phyloP scores from a whole-genome alignment of 2,329 filamentous ascomycete genomes.

The Penicillium sp. region DNA sequence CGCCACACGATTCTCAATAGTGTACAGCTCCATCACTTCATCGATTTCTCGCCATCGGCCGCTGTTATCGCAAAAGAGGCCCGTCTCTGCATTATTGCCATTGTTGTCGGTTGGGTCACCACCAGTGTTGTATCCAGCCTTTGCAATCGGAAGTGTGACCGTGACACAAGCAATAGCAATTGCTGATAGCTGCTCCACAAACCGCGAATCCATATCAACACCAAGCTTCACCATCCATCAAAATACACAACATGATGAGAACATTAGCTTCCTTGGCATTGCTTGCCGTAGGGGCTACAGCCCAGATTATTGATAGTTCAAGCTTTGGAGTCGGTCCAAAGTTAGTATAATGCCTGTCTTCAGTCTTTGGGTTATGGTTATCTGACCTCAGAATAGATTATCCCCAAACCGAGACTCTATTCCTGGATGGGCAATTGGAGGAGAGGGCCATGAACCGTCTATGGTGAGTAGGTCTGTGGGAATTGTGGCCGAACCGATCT shows the following conservation, averaged over 20 bases:
- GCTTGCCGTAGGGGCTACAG: constrained; percentile 53
- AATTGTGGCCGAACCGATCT: neutral
- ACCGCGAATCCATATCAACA: neutral
- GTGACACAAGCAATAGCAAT: constrained; percentile 13
- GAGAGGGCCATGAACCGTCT: constrained; percentile 56
- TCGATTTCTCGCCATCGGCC: constrained; percentile 52
- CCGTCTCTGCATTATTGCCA: constrained; percentile 50
- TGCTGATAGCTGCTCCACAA: constrained; percentile 4
- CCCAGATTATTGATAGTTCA: constrained; percentile 68
- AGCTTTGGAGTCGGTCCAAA: constrained; percentile 72
- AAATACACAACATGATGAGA: constrained; percentile 38
- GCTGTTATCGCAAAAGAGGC: constrained; percentile 52
- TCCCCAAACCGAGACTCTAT: constrained; percentile 53
- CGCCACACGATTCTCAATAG: constrained; percentile 46
- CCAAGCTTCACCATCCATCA: neutral
- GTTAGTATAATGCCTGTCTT: constrained; percentile 40
- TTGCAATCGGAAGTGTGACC: constrained; percentile 19
- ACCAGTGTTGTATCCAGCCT: constrained; percentile 38
- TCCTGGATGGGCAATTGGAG: constrained; percentile 55
- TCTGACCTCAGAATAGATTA: constrained; percentile 51
- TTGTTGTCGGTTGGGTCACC: constrained; percentile 49
- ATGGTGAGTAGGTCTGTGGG: constrained; percentile 38
- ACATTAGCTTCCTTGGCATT: constrained; percentile 43
- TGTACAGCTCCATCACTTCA: constrained; percentile 50
- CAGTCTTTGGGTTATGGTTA: neutral